Percentiles rank a stretch among this genome's conserved stretches.
Conservation (phyloP, 2,329 filamentous ascomycete genomes). For the Fonsecaea monophora region DNA sequence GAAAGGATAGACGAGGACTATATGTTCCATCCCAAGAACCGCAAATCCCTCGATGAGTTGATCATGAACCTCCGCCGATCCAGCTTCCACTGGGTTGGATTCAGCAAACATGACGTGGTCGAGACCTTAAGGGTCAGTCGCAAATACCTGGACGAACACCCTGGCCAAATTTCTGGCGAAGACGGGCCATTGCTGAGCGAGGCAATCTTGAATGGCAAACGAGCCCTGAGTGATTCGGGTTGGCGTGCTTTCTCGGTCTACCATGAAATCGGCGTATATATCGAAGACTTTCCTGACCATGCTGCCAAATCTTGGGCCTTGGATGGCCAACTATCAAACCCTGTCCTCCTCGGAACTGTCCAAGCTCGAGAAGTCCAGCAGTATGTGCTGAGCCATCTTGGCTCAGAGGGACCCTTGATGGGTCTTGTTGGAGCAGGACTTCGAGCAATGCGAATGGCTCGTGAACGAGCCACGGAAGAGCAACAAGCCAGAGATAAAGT, state of each 20-base stretch:
- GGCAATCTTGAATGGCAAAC: slow-evolving; percentile 70
- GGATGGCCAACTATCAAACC: slow-evolving; percentile 52
- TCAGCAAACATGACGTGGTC: slow-evolving; percentile 64
- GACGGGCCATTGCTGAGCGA: slow-evolving; percentile 68
- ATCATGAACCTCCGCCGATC: slow-evolving; percentile 82
- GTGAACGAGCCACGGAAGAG: slow-evolving; percentile 33
- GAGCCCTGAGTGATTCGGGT: slow-evolving; percentile 64
- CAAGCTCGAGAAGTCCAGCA: slow-evolving; percentile 64
- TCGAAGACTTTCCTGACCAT: slow-evolving; percentile 70
- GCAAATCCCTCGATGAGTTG: slow-evolving; percentile 69
- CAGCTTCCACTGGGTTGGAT: slow-evolving; percentile 86
- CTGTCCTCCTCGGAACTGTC: slow-evolving; percentile 63
- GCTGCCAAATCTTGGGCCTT: slow-evolving; percentile 73
- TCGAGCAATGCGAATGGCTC: slow-evolving; percentile 44
- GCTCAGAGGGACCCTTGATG: slow-evolving; percentile 46
- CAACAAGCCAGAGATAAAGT: slow-evolving; percentile 26
- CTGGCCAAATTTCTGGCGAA: slow-evolving; percentile 63
- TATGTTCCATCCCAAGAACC: slow-evolving; percentile 80
- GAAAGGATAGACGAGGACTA: slow-evolving; percentile 85
- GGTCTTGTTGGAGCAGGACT: slow-evolving; percentile 53
- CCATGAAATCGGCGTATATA: slow-evolving; percentile 78
- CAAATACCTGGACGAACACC: slow-evolving; percentile 69
- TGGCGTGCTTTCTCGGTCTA: slow-evolving; percentile 72
- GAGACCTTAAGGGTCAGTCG: slow-evolving; percentile 70
- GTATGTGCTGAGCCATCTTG: slow-evolving; percentile 55